phyloP scores from a whole-genome alignment of 2,329 filamentous ascomycete species.

The Sporothrix variecibatus region DNA sequence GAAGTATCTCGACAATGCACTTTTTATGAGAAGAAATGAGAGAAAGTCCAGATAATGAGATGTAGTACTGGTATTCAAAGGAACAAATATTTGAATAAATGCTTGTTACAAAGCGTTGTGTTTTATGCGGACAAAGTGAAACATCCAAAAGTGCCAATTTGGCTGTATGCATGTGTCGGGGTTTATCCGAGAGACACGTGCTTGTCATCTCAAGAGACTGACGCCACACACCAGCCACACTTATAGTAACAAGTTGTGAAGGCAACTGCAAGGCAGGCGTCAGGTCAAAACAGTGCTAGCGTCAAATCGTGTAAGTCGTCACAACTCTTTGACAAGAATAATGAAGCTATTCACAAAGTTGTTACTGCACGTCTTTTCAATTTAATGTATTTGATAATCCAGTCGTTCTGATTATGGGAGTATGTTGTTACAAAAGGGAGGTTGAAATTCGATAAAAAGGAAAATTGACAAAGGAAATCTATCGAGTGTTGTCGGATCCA shows the following conservation, averaged over 20 bases:
- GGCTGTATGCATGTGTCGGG: background rate
- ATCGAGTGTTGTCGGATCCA: background rate
- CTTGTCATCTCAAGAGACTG: background rate
- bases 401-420: background rate
- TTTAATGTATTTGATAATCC: background rate
- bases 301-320: background rate
- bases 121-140: background rate
- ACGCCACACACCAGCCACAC: background rate
- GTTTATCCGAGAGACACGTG: background rate
- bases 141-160: background rate
- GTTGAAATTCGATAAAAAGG: background rate
- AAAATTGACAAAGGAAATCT: background rate
- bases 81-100: too few species aligned
- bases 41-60: too few species aligned
- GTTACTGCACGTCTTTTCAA: background rate
- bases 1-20: too few species aligned
- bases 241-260: background rate
- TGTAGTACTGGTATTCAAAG: too few species aligned
- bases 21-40: too few species aligned
- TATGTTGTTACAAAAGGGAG: background rate
- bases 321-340: background rate
- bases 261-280: background rate
- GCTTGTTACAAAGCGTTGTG: background rate
- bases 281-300: background rate
- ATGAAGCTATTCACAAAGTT: background rate